Evolutionary conservation across 2,329 filamentous ascomycete species (phyloP).

Genomic region (Aphanoascus verrucosus): DNA sequence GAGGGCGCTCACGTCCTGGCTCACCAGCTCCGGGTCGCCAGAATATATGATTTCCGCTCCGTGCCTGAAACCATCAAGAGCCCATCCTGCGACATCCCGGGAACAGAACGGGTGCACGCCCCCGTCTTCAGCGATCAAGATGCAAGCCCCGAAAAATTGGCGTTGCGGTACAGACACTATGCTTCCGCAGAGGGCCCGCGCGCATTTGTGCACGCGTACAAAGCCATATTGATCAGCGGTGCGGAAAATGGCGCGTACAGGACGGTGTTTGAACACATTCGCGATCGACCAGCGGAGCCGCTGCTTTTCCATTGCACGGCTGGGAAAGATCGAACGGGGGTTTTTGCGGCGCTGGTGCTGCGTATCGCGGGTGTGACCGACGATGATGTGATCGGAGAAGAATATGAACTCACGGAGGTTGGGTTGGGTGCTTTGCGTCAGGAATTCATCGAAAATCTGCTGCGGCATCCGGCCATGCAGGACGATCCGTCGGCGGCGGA

Average conservation of each 20-base stretch:
- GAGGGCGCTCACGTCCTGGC: slow-evolving; percentile 44
- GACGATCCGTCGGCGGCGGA: slow-evolving; percentile 36
- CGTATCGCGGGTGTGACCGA: slow-evolving; percentile 52
- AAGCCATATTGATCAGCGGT: slow-evolving; percentile 56
- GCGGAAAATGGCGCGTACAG: slow-evolving; percentile 43
- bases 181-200: slow-evolving; percentile 48
- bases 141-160: slow-evolving; percentile 54
- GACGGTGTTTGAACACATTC: slow-evolving; percentile 51
- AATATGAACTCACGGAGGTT: slow-evolving; percentile 23
- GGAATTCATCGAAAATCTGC: slow-evolving; percentile 39
- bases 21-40: slow-evolving; percentile 46
- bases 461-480: slow-evolving; percentile 42
- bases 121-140: slow-evolving; percentile 57
- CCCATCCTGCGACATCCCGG: slow-evolving; percentile 40
- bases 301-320: slow-evolving; percentile 63
- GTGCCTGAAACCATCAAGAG: slow-evolving; percentile 33
- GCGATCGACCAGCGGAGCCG: slow-evolving; percentile 37
- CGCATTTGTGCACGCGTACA: slow-evolving; percentile 55
- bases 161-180: slow-evolving; percentile 51
- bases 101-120: slow-evolving; percentile 46
- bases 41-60: slow-evolving; percentile 60
- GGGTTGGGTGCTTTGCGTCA: slow-evolving; percentile 38
- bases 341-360: slow-evolving; percentile 57
- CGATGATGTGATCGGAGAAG: slow-evolving; percentile 42
- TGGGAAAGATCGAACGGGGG: slow-evolving; percentile 66